Conservation (phyloP, 768 basidiomycete species). For the Naganishia randhawae region DNA sequence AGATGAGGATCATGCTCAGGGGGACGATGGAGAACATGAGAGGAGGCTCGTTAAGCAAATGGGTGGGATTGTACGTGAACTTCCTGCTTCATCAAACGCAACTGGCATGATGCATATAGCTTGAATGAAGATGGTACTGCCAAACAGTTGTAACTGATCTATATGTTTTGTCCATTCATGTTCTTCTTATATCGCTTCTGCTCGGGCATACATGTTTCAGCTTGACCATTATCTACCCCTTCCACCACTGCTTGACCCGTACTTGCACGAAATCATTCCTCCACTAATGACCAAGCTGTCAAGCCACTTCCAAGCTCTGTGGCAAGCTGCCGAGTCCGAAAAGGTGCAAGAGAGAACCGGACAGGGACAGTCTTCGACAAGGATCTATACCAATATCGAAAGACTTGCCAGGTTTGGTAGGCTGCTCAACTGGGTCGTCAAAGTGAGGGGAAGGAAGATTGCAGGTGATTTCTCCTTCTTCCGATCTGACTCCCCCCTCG, state of each 20-base stretch:
- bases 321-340: not conserved
- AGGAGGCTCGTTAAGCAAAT: conserved; percentile 38
- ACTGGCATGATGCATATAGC: too few species aligned
- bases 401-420: conserved; percentile 58
- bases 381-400: conserved; percentile 52
- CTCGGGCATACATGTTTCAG: conserved; percentile 52
- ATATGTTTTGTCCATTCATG: not conserved
- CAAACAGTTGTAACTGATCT: conserved; percentile 23
- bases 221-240: conserved; percentile 88
- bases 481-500: not conserved
- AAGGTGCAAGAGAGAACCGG: not conserved
- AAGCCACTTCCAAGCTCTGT: conserved; percentile 23
- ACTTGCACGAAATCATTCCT: conserved; percentile 69
- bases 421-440: conserved; percentile 70
- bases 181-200: not conserved
- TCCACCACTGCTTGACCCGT: conserved; percentile 84
- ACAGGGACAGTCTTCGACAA: conserved; percentile 53
- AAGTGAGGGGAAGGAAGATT: conserved; percentile 83
- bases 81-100: not conserved
- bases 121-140: not conserved
- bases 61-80: conserved; percentile 42
- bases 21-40: conserved; percentile 53
- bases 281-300: conserved; percentile 65
- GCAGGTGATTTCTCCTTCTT: conserved; percentile 62
- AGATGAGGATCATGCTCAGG: conserved; percentile 53